These are phyloP conservation scores for Metschnikowia borealis DNA, from an alignment of 805 yeast species.

Conservation along the genomic window DNA sequence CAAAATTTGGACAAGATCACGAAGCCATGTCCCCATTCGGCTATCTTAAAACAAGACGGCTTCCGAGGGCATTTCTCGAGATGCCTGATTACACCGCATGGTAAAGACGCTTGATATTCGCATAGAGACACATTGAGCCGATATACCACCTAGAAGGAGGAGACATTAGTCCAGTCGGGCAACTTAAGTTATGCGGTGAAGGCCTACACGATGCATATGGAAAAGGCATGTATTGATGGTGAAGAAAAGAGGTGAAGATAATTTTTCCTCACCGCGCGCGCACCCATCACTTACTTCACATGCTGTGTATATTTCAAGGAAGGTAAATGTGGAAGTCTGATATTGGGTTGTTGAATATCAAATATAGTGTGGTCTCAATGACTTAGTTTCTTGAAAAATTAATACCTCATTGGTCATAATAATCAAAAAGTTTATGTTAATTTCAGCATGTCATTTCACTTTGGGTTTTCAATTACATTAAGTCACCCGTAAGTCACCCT, in stretches of 20 bases:
- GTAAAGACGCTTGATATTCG: constrained; percentile 26
- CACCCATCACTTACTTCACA: background rate
- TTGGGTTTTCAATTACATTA: no score
- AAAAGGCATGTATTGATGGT: constrained; percentile 2
- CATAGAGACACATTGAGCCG: constrained; percentile 49
- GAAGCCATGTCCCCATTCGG: background rate
- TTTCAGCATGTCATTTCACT: no score
- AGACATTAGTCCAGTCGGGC: constrained; percentile 33
- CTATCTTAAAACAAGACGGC: background rate
- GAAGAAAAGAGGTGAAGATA: background rate
- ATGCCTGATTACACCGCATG: constrained; percentile 3
- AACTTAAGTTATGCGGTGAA: constrained; percentile 43
- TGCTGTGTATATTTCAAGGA: background rate
- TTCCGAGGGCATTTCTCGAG: background rate
- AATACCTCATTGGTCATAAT: no score
- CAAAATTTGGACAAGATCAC: background rate
- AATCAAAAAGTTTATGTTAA: no score
- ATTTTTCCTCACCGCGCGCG: background rate
- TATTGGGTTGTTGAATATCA: no score
- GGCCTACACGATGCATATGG: constrained; percentile 1
- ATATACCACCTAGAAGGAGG: constrained; percentile 27
- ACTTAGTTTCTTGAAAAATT: no score
- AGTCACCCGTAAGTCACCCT: no score
- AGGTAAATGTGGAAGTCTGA: no score
- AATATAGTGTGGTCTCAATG: no score